A percentile compares a stretch with the other conserved stretches of the same genome.
Evolutionary conservation across 352 stramenopile species (phyloP).

Genomic region (Globisporangium rhizosaccharum): DNA sequence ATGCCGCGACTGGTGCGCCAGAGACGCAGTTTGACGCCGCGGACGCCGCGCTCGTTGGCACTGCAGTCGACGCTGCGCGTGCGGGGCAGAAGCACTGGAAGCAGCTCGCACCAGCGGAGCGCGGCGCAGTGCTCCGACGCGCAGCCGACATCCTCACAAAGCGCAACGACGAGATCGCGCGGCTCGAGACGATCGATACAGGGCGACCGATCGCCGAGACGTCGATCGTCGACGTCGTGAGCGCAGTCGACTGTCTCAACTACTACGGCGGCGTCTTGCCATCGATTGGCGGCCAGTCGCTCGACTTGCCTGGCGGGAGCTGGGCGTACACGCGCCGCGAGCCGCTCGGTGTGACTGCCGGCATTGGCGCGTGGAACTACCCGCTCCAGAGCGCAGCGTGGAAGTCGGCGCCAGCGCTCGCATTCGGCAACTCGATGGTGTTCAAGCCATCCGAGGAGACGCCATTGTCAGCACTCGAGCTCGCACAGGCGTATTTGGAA

Average conservation of each 20-base stretch:
- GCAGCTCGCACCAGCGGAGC: conserved; percentile 47
- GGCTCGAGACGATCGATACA: conserved; percentile 74
- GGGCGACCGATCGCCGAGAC: conserved; percentile 75
- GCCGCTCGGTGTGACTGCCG: conserved; percentile 61
- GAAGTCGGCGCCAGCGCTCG: conserved; percentile 77
- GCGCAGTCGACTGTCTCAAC: conserved; percentile 70
- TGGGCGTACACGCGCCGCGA: conserved; percentile 78
- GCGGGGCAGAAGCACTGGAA: conserved; percentile 63
- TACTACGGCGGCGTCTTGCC: conserved; percentile 68
- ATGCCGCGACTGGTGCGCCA: conserved; percentile 37
- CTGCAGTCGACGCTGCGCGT: conserved; percentile 36
- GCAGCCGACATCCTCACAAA: conserved; percentile 54
- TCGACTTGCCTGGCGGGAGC: conserved; percentile 55
- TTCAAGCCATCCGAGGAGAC: conserved; percentile 90
- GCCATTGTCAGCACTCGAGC: conserved; percentile 59
- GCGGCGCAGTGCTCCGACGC: conserved; percentile 56
- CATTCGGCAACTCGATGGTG: conserved; percentile 90
- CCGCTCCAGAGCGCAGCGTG: conserved; percentile 72
- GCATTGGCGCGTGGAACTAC: conserved; percentile 84
- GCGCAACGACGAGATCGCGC: conserved; percentile 59
- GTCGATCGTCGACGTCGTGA: conserved; percentile 56
- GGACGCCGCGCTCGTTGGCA: conserved; percentile 39
- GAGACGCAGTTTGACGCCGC: conserved; percentile 52
- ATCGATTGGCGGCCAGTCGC: conserved; percentile 62
- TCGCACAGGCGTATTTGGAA: conserved; percentile 64